Percentiles rank a stretch among this genome's conserved stretches.
phyloP scores from a whole-genome alignment of 306 rosid species.

The Prosopis cineraria region DNA sequence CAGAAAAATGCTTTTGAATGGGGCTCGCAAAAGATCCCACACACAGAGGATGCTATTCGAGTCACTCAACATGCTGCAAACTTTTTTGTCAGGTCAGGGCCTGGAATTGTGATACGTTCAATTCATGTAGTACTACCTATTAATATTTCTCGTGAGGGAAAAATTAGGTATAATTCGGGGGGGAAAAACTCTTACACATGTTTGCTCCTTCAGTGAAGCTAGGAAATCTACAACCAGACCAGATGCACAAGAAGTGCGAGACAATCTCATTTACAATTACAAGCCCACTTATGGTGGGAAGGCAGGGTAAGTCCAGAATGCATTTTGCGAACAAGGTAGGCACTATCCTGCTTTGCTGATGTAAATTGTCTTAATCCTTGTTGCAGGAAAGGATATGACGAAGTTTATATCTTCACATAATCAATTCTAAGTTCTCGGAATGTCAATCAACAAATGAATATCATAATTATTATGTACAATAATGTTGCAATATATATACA shows the following conservation, averaged over 20 bases:
- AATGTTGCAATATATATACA: no score
- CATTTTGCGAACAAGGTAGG: background rate
- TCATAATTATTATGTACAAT: background rate
- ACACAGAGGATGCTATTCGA: slow-evolving; percentile 75
- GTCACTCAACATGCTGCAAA: slow-evolving; percentile 77
- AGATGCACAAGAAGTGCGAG: slow-evolving; percentile 49
- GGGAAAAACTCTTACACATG: background rate
- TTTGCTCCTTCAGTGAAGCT: slow-evolving; percentile 70
- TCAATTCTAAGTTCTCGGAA: background rate
- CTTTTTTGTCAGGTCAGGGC: slow-evolving; percentile 80
- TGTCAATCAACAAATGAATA: background rate
- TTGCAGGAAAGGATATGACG: slow-evolving; percentile 72
- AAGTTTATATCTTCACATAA: slow-evolving; percentile 66
- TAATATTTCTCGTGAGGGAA: background rate
- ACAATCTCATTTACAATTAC: slow-evolving; percentile 87
- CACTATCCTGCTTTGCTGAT: background rate
- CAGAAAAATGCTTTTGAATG: slow-evolving; percentile 96
- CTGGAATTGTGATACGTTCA: no score
- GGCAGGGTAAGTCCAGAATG: slow-evolving; percentile 63
- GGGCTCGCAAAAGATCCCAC: slow-evolving; percentile 69
- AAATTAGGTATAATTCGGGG: no score
- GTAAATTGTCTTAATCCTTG: background rate
- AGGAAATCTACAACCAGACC: slow-evolving; percentile 86
- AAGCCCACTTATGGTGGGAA: slow-evolving; percentile 77
- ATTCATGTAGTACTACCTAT: no score